Conservation (phyloP, 495 filamentous ascomycete species). For the Lophiotrema nucula region DNA sequence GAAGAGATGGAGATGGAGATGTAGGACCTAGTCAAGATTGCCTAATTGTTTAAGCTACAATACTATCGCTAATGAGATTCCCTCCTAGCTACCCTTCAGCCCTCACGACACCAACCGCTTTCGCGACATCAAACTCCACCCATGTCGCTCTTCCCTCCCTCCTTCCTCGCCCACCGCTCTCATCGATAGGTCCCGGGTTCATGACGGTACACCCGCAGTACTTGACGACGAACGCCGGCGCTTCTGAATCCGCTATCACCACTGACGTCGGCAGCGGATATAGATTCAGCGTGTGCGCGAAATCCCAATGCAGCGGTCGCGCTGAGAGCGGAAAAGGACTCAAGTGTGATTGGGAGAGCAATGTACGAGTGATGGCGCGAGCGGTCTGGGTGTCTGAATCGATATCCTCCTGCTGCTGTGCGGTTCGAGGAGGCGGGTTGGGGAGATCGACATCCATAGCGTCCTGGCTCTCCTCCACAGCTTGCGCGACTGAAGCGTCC, state of each 20-base stretch:
- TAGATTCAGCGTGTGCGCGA: conserved; percentile 66
- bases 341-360: conserved; percentile 88
- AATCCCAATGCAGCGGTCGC: conserved; percentile 88
- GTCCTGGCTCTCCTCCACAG: conserved; percentile 19
- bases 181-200: conserved; percentile 80
- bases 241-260: conserved; percentile 77
- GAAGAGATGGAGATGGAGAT: no score
- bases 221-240: conserved; percentile 75
- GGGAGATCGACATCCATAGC: conserved; percentile 35
- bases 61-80: no score
- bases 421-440: not conserved
- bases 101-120: conserved; percentile 53
- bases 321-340: conserved; percentile 75
- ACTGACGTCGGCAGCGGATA: conserved; percentile 86
- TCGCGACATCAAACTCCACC: conserved; percentile 77
- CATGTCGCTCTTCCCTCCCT: conserved; percentile 57
- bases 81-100: conserved; percentile 39
- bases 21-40: no score
- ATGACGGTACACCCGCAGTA: conserved; percentile 96
- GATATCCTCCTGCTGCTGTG: conserved; percentile 40
- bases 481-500: not conserved
- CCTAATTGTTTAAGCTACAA: no score
- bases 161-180: conserved; percentile 57
- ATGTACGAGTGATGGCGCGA: conserved; percentile 83
- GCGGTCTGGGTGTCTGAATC: conserved; percentile 56